Percentiles rank a stretch among this genome's conserved stretches.
These are phyloP conservation scores for Lactarius psammicola DNA, from an alignment of 768 basidiomycete genomes.

Conservation along the genomic window DNA sequence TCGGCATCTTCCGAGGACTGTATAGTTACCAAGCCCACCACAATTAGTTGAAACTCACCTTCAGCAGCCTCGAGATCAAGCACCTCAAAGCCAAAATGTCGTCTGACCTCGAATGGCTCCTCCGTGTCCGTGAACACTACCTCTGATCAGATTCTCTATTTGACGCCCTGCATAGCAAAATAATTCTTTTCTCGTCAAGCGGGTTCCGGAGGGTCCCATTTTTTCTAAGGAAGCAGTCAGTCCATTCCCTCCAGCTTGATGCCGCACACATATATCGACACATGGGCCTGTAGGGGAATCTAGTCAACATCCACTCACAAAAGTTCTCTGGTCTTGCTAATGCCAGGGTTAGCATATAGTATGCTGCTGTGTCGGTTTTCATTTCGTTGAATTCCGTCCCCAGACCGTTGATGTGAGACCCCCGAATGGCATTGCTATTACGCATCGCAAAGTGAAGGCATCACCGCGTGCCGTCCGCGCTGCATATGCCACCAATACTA, in stretches of 20 bases:
- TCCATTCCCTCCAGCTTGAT: conserved; percentile 26
- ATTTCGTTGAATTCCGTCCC: not conserved
- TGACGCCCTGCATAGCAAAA: conserved; percentile 50
- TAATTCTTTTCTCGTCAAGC: conserved; percentile 87
- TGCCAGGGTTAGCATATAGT: conserved; percentile 58
- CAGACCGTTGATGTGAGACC: conserved; percentile 68
- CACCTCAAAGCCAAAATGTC: conserved; percentile 38
- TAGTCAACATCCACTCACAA: conserved; percentile 84
- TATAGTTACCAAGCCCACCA: conserved; percentile 12
- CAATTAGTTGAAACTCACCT: not conserved
- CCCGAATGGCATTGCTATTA: conserved; percentile 55
- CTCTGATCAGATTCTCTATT: conserved; percentile 3
- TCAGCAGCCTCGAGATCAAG: too few relatives aligned
- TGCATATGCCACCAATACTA: conserved; percentile 47
- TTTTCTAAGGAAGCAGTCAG: conserved; percentile 85
- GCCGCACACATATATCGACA: not conserved
- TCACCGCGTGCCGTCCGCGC: conserved; percentile 49
- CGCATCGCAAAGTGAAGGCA: conserved; percentile 63
- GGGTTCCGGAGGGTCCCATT: conserved; percentile 63
- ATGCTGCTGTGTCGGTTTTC: not conserved
- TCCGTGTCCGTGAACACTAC: conserved; percentile 61
- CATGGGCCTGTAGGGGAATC: conserved; percentile 61
- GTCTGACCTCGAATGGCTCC: conserved; percentile 90
- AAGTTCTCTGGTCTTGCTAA: conserved; percentile 91
- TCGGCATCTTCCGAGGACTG: conserved; percentile 20